Conservation (phyloP, 257 asterid species). For the Solanum tarijense region DNA sequence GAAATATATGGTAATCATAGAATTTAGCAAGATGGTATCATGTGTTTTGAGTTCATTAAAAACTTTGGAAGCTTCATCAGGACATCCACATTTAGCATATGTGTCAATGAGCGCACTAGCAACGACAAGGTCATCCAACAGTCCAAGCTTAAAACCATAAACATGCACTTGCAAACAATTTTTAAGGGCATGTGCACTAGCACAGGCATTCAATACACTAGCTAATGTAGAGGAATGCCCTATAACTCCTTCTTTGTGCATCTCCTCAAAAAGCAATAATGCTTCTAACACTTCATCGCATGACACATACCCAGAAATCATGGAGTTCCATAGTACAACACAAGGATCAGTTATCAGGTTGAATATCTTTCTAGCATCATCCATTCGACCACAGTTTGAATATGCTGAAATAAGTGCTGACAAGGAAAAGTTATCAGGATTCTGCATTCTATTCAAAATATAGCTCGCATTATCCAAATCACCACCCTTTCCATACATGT, state of each 20-base stretch:
- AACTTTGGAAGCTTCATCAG: constrained; percentile 39
- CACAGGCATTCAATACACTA: constrained; percentile 55
- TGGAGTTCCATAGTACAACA: constrained; percentile 55
- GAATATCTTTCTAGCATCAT: constrained; percentile 54
- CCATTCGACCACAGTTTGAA: constrained; percentile 51
- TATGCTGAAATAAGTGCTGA: constrained; percentile 65
- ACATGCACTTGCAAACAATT: constrained; percentile 50
- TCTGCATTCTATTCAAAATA: constrained; percentile 26
- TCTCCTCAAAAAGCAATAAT: constrained; percentile 27
- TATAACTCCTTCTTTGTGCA: constrained; percentile 35
- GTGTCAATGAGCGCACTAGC: constrained; percentile 56
- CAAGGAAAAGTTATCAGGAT: constrained; percentile 61
- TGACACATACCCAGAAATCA: constrained; percentile 63
- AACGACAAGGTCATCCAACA: constrained; percentile 41
- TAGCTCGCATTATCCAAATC: constrained; percentile 46
- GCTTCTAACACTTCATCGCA: constrained; percentile 39
- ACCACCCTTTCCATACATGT: constrained; percentile 70
- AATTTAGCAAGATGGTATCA: constrained; percentile 63
- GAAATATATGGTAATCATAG: constrained; percentile 65
- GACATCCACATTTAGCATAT: constrained; percentile 59
- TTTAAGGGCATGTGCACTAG: constrained; percentile 29
- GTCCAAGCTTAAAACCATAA: constrained; percentile 40
- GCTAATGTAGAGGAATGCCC: constrained; percentile 60
- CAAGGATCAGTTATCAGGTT: constrained; percentile 34
- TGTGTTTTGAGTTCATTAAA: constrained; percentile 45